Percentiles rank a stretch among this genome's conserved stretches.
Conservation (phyloP, 179 eudicot species). For the Carnegiea gigantea region DNA sequence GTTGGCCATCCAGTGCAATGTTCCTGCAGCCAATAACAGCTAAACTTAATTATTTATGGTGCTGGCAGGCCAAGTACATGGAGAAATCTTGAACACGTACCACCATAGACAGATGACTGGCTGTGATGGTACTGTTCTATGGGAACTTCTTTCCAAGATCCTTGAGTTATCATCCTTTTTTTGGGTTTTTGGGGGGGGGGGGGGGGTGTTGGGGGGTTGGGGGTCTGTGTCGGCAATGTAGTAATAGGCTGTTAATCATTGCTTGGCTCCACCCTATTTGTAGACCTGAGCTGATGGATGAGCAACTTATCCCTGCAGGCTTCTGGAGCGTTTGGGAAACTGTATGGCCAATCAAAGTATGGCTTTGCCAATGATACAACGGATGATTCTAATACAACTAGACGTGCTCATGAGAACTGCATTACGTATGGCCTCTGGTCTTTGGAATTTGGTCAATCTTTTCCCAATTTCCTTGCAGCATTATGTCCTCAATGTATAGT, state of each 20-base stretch:
- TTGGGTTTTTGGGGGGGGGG: no score
- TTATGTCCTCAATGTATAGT: constrained; percentile 1
- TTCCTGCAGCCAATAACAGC: neutral
- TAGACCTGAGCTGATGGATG: constrained; percentile 16
- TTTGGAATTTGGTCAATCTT: constrained; percentile 5
- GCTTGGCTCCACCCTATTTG: neutral
- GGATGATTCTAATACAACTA: constrained; percentile 45
- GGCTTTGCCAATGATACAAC: constrained; percentile 47
- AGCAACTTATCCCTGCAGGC: constrained; percentile 39
- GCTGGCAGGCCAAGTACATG: neutral
- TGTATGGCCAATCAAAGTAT: constrained; percentile 82
- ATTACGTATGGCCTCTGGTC: constrained; percentile 57
- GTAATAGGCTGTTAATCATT: neutral
- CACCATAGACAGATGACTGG: neutral
- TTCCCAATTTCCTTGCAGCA: neutral
- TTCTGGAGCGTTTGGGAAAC: constrained; percentile 89
- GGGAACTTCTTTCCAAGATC: neutral
- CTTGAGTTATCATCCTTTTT: neutral
- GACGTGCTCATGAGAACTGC: constrained; percentile 74
- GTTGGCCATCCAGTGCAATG: neutral
- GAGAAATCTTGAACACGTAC: neutral
- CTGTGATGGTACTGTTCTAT: neutral
- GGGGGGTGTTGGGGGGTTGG: no score
- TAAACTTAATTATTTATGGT: no score
- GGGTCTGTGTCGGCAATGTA: neutral